Base-by-base conservation (phyloP, 2,329 filamentous ascomycete genomes). In the Falciphora oryzae region DNA sequence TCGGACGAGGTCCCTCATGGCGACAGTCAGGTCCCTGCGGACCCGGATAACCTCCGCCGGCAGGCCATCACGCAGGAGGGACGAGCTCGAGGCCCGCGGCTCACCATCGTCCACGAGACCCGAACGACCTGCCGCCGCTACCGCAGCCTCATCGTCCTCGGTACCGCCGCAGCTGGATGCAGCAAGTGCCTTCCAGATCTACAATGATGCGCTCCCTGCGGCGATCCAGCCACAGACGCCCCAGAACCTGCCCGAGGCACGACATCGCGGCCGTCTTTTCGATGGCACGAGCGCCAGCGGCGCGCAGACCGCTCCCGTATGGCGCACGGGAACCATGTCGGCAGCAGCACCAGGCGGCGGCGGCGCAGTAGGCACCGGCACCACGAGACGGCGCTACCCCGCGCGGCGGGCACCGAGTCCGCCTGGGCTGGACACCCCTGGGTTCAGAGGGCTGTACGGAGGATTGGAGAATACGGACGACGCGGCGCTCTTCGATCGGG, bases 221-320 rank as follows among this genome's bases (percentile, higher is more conserved):
- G 73, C 73, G 6, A 72, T 71, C 13, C 82, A 83, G 66, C 81
- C 81, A n/a, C 80, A 81, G 68, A 83, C 82, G 14, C 81, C 82
- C 28, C 74, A 75, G 59, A 77, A 82, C 64, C 69, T 83, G n/a
- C 80, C 81, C 1, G 81, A 82, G 70, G 75, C 78, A 61, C 77
- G 79, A 14, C 81, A 82, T 67, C 77, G 73, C 62, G 80, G 80
- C 64, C 77, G 76, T 38, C 72, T 79, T 44, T 53, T 53, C 18
- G 44, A 53, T 13, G 22, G 22, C 44, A 53, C 44, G 3, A 53
- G 44, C 44, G 44, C 6, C 44, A 71, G 73, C 18, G 77, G 77
- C 14, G 73, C 78, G 18, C 80, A 78, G 68, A 83, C 81, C 16
- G 79, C 77, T 14, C 80, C 81, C 18, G 68, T 71, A 25, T 65